A percentile compares a stretch with the other conserved stretches of the same genome.
These are phyloP conservation scores for Luffa acutangula DNA, from an alignment of 306 rosid species.

Conservation along the genomic window DNA sequence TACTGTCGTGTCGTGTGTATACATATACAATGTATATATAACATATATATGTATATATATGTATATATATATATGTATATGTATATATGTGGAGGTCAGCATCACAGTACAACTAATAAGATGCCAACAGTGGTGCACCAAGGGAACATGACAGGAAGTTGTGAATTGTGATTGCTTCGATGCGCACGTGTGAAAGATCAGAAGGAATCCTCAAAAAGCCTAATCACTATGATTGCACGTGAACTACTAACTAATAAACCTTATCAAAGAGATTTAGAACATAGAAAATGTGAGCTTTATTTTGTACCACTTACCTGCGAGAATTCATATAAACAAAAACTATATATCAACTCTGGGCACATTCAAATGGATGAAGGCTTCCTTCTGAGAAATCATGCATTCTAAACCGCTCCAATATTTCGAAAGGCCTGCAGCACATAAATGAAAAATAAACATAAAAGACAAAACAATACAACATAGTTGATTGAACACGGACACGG, in stretches of 20 bases:
- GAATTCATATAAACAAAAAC: background rate
- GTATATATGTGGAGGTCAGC: background rate
- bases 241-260: background rate
- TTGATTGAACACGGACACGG: background rate
- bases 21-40: background rate
- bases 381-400: slow-evolving; percentile 92
- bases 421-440: slow-evolving; percentile 54
- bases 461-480: background rate
- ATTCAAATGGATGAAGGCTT: slow-evolving; percentile 84
- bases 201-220: background rate
- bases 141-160: background rate
- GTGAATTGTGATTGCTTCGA: background rate
- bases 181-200: background rate
- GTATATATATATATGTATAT: background rate
- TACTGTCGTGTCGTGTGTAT: too few species aligned
- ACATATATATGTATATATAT: background rate
- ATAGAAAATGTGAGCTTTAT: background rate
- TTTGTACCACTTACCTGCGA: background rate
- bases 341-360: slow-evolving; percentile 71
- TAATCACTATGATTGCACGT: background rate
- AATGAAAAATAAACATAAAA: background rate
- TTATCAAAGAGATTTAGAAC: background rate
- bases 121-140: background rate
- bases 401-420: slow-evolving; percentile 70
- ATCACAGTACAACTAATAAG: background rate